Conservation (phyloP, 169 alveolate genomes). For the Plasmodium gallinaceum region DNA sequence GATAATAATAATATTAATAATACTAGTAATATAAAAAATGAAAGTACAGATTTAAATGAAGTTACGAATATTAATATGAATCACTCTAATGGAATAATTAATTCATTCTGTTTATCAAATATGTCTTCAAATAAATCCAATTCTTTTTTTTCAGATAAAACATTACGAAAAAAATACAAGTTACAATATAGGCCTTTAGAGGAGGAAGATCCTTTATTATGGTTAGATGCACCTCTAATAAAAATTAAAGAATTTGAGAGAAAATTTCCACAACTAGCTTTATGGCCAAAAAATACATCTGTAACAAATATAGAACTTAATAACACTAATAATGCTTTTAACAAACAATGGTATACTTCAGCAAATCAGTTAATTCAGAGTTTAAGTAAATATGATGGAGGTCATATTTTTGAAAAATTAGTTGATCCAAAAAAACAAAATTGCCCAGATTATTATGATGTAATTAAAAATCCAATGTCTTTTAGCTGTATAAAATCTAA, state of each 20-base stretch:
- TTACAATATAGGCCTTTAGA: conserved; percentile 86
- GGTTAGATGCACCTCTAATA: conserved; percentile 90
- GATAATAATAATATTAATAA: conserved; percentile 10
- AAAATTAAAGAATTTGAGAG: conserved; percentile 88
- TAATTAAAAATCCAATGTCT: conserved; percentile 91
- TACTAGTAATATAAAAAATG: conserved; percentile 7
- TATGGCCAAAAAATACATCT: conserved; percentile 85
- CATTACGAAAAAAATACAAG: conserved; percentile 81
- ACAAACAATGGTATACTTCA: conserved; percentile 87
- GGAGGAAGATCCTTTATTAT: conserved; percentile 84
- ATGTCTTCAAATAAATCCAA: too few relatives aligned
- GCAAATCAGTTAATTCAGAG: conserved; percentile 83
- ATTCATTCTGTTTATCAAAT: neutral
- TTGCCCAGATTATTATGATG: conserved; percentile 93
- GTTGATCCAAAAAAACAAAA: conserved; percentile 92
- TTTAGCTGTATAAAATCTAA: conserved; percentile 88
- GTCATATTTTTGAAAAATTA: conserved; percentile 91
- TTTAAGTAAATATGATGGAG: conserved; percentile 90
- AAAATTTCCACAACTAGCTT: conserved; percentile 89
- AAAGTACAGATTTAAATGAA: too few relatives aligned
- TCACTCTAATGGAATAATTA: neutral
- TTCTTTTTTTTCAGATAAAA: conserved; percentile 3
- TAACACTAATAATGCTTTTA: conserved; percentile 81
- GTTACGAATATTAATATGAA: neutral
- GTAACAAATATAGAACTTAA: conserved; percentile 80